phyloP scores from a whole-genome alignment of 257 asterid genomes.

The Anisodus tanguticus region DNA sequence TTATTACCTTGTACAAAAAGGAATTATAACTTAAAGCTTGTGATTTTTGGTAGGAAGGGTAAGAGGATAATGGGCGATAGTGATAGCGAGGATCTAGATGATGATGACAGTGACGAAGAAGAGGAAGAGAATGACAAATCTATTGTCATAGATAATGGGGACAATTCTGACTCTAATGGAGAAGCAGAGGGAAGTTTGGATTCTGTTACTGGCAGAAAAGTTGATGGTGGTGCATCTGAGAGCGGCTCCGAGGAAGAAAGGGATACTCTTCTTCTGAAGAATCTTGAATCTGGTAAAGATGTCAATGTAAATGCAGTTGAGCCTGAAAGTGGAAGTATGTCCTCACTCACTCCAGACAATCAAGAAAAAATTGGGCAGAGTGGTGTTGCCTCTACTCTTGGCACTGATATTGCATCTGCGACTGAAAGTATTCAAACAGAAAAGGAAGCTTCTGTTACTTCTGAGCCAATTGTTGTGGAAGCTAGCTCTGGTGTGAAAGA shows the following conservation, averaged over 20 bases:
- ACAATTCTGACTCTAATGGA: slow-evolving; percentile 64
- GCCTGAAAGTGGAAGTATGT: not conserved
- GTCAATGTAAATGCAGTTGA: slow-evolving; percentile 26
- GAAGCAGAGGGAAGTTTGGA: slow-evolving; percentile 62
- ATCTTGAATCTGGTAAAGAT: slow-evolving; percentile 37
- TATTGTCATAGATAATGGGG: slow-evolving; percentile 55
- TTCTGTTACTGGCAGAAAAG: slow-evolving; percentile 50
- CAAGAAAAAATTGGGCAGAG: slow-evolving; percentile 36
- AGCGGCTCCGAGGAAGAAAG: slow-evolving; percentile 65
- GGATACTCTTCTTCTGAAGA: slow-evolving; percentile 39
- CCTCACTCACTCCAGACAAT: not conserved
- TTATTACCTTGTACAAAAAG: not conserved
- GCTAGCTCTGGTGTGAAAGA: slow-evolving; percentile 44
- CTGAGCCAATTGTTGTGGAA: slow-evolving; percentile 38
- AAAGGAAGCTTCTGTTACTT: slow-evolving; percentile 36
- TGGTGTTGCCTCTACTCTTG: slow-evolving; percentile 29
- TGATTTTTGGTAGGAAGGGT: slow-evolving; percentile 62
- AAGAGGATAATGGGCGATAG: slow-evolving; percentile 69
- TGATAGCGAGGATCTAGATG: slow-evolving; percentile 67
- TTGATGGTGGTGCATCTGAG: slow-evolving; percentile 47
- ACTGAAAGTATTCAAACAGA: slow-evolving; percentile 29
- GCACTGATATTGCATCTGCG: slow-evolving; percentile 29
- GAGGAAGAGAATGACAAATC: slow-evolving; percentile 64
- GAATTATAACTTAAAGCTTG: not conserved
- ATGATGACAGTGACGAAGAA: slow-evolving; percentile 49